These are phyloP conservation scores for Penicillium sp. DNA, from an alignment of 2,329 filamentous ascomycete species.

Conservation along the genomic window DNA sequence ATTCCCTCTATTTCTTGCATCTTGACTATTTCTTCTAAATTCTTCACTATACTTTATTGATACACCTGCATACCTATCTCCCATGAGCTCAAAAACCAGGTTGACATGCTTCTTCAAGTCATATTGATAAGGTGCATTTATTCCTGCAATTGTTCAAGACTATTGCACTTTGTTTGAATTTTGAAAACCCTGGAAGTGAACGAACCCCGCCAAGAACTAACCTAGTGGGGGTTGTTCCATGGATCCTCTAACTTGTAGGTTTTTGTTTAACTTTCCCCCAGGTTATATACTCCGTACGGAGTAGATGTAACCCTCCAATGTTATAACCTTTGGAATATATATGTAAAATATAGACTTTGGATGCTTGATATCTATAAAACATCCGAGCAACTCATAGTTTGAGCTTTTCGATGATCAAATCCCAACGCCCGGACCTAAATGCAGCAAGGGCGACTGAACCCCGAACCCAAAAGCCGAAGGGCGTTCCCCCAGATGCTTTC, in stretches of 20 bases:
- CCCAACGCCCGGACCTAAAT: constrained; percentile 24
- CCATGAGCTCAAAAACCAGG: constrained; percentile 6
- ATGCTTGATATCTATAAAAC: background rate
- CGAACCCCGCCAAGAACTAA: background rate
- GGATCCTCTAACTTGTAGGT: background rate
- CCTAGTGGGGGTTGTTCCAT: background rate
- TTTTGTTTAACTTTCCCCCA: background rate
- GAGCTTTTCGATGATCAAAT: constrained; percentile 1
- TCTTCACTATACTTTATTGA: constrained; percentile 2
- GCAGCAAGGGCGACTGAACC: constrained; percentile 27
- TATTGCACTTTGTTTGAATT: background rate
- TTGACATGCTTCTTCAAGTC: constrained; percentile 8
- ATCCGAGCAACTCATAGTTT: background rate
- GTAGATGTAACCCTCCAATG: too few species aligned
- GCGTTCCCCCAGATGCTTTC: constrained; percentile 11
- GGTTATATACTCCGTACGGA: background rate
- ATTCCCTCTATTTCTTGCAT: background rate
- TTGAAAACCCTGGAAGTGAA: background rate
- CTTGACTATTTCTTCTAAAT: background rate
- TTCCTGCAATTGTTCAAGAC: background rate
- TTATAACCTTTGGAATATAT: background rate
- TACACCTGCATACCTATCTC: constrained; percentile 5
- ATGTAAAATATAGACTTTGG: background rate
- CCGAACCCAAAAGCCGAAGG: constrained; percentile 10
- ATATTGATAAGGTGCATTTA: background rate